Evolutionary conservation across 2,329 filamentous ascomycete species (phyloP).

Genomic region (Penicillium sp.): DNA sequence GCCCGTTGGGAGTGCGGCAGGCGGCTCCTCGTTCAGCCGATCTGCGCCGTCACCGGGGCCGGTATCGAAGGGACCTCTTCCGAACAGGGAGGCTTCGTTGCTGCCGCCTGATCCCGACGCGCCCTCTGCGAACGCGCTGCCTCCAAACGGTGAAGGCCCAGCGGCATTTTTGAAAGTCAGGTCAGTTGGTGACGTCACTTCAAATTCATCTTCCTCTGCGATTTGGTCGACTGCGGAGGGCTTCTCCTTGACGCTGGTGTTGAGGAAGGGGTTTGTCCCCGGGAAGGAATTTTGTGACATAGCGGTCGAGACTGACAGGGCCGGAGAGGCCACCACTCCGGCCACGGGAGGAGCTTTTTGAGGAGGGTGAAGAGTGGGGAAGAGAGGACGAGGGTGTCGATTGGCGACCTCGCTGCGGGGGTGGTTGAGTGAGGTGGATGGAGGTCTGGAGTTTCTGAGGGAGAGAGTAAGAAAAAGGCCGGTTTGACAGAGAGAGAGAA

Average conservation of each 20-base stretch:
- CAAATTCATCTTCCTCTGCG: conserved; percentile 75
- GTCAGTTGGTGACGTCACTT: conserved; percentile 70
- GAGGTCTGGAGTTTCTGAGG: neutral
- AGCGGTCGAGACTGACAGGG: conserved; percentile 20
- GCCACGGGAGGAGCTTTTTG: conserved; percentile 15
- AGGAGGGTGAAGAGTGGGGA: conserved; percentile 18
- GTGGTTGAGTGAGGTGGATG: neutral
- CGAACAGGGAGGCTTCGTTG: conserved; percentile 26
- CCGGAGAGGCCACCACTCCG: conserved; percentile 26
- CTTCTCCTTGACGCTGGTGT: conserved; percentile 65
- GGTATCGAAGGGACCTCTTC: conserved; percentile 30
- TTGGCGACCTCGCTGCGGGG: neutral
- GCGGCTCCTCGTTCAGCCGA: conserved; percentile 18
- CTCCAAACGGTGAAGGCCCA: conserved; percentile 35
- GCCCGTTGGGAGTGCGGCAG: conserved; percentile 23
- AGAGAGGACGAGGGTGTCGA: neutral
- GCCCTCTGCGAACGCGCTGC: conserved; percentile 20
- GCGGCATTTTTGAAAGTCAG: conserved; percentile 48
- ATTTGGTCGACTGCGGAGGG: conserved; percentile 55
- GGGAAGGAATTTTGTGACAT: conserved; percentile 71
- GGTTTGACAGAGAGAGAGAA: neutral
- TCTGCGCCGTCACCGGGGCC: conserved; percentile 15
- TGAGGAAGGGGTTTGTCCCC: conserved; percentile 74
- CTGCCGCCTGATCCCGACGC: conserved; percentile 8
- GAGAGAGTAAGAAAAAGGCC: neutral